Percentiles rank a stretch among this genome's conserved stretches.
Conservation (phyloP, 805 yeast species). For the Myxozyma geophila region DNA sequence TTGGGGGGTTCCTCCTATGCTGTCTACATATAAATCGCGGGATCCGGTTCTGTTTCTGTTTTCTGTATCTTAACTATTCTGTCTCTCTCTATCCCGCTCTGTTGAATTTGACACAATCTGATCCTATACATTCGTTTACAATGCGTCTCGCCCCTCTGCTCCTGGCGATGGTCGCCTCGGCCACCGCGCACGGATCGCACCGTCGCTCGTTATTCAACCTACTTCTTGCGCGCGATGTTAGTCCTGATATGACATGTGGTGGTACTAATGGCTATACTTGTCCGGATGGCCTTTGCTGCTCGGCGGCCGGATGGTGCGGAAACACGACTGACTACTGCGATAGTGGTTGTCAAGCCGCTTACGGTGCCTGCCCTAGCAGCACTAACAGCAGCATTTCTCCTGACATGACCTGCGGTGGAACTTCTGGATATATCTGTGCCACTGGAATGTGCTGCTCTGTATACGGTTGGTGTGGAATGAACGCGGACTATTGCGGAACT, state of each 20-base stretch:
- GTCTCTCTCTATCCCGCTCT: not conserved
- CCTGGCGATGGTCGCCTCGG: not conserved
- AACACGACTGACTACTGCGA: slow-evolving; percentile 17
- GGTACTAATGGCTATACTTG: slow-evolving; percentile 17
- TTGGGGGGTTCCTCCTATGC: not conserved
- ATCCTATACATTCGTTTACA: not conserved
- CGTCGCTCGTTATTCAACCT: not conserved
- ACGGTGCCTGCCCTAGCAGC: slow-evolving; percentile 9
- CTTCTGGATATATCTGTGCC: slow-evolving; percentile 14
- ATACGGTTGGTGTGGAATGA: slow-evolving; percentile 27
- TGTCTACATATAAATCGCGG: not conserved
- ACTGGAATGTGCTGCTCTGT: slow-evolving; percentile 24
- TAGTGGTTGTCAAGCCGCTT: slow-evolving; percentile 9
- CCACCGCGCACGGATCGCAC: not conserved
- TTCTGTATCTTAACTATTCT: not conserved
- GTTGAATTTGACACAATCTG: not conserved
- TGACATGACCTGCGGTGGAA: slow-evolving; percentile 25
- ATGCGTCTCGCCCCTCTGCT: not conserved
- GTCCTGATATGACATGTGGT: slow-evolving; percentile 23
- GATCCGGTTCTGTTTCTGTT: not conserved
- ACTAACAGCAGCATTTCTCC: slow-evolving; percentile 11
- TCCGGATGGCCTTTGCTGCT: slow-evolving; percentile 25
- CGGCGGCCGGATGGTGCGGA: slow-evolving; percentile 30
- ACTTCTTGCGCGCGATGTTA: slow-evolving; percentile 5
- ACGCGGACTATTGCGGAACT: slow-evolving; percentile 16